These are phyloP conservation scores for Tardiomyces blankii DNA, from an alignment of 1,139 yeast genomes.

Conservation along the genomic window DNA sequence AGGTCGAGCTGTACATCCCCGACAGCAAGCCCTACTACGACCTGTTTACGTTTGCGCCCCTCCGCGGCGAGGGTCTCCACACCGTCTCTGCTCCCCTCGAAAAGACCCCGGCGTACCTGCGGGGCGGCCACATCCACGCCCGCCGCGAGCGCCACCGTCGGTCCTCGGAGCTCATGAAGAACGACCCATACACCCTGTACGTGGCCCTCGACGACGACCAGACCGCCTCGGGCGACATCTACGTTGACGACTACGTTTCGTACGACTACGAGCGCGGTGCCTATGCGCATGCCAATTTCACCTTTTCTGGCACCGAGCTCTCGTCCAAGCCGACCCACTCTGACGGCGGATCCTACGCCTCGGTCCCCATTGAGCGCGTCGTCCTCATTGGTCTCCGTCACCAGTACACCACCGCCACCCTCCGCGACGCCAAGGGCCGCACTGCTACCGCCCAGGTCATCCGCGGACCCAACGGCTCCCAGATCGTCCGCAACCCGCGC, in stretches of 20 bases:
- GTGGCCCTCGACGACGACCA: slow-evolving; percentile 41
- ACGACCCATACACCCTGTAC: slow-evolving; percentile 76
- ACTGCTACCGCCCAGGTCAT: slow-evolving; percentile 28
- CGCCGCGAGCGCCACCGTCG: slow-evolving; percentile 70
- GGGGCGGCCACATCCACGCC: slow-evolving; percentile 68
- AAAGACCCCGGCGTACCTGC: slow-evolving; percentile 60
- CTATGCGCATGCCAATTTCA: slow-evolving; percentile 33
- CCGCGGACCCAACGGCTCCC: slow-evolving; percentile 14
- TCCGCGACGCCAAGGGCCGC: slow-evolving; percentile 21
- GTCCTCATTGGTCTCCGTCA: slow-evolving; percentile 35
- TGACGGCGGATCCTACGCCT: slow-evolving; percentile 13
- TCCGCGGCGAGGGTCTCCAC: slow-evolving; percentile 29
- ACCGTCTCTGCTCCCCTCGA: slow-evolving; percentile 41
- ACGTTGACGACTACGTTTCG: slow-evolving; percentile 78
- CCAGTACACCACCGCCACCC: slow-evolving; percentile 26
- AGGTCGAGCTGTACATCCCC: slow-evolving; percentile 49
- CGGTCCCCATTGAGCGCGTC: slow-evolving; percentile 45
- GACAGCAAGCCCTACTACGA: slow-evolving; percentile 40
- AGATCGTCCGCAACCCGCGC: slow-evolving; percentile 42
- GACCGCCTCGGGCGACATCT: slow-evolving; percentile 47
- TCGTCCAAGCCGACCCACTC: slow-evolving; percentile 19
- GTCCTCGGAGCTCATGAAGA: slow-evolving; percentile 60
- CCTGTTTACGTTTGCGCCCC: slow-evolving; percentile 44
- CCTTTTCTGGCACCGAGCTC: slow-evolving; percentile 18
- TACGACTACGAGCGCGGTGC: slow-evolving; percentile 45